Percentiles rank a stretch among this genome's conserved stretches.
These are phyloP conservation scores for Ceratopteris richardii DNA, from an alignment of 75 land plant species.

Conservation along the genomic window DNA sequence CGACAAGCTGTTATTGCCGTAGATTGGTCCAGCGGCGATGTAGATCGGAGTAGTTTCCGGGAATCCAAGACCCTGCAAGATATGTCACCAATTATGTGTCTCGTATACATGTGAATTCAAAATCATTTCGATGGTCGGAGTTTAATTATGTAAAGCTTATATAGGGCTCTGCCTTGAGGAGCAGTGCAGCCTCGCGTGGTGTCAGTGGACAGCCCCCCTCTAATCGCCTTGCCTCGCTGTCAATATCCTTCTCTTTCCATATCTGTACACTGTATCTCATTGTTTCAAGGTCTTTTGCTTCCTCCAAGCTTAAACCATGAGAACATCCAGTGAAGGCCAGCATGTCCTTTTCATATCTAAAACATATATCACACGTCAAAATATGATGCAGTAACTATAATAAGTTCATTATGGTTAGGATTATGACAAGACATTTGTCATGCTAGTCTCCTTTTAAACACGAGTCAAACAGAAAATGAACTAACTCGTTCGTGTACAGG, in stretches of 20 bases:
- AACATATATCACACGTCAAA: constrained; percentile 6
- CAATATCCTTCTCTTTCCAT: constrained; percentile 93
- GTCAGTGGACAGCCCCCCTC: constrained; percentile 84
- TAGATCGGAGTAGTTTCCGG: no score
- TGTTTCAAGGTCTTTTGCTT: constrained; percentile 56
- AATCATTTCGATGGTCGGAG: no score
- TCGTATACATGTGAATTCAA: background rate
- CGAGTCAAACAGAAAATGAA: no score
- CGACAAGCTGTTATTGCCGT: constrained; percentile 59
- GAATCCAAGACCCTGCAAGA: no score
- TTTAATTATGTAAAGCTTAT: no score
- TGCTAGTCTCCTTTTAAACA: no score
- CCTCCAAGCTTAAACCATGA: constrained; percentile 53
- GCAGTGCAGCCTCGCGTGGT: constrained; percentile 72
- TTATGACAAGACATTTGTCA: no score
- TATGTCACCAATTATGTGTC: background rate
- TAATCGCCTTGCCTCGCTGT: constrained; percentile 40
- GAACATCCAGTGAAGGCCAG: constrained; percentile 92
- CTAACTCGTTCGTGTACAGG: no score
- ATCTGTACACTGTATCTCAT: constrained; percentile 59
- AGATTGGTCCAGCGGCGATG: constrained; percentile 85
- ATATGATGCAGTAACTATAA: background rate
- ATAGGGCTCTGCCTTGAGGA: constrained; percentile 22
- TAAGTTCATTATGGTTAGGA: no score
- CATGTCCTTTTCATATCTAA: constrained; percentile 99